A percentile compares a stretch with the other conserved stretches of the same genome.
Evolutionary conservation across 176 grass and related monocot genomes (phyloP).

Genomic region (Aegilops bicornis): DNA sequence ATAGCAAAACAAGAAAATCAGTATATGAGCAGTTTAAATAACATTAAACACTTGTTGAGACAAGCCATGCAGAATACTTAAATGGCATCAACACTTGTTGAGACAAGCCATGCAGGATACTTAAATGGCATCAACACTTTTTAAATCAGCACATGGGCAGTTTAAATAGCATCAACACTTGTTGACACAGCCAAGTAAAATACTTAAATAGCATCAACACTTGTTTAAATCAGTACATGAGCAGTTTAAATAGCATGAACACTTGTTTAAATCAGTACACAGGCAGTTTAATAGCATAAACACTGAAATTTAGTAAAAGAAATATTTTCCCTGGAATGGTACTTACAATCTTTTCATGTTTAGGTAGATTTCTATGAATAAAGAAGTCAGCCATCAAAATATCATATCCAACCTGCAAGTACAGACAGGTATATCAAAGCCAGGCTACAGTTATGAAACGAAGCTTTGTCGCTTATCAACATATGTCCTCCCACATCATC

Average conservation of each 20-base stretch:
- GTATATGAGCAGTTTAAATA: not conserved
- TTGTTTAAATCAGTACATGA: not conserved
- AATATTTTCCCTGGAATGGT: not conserved
- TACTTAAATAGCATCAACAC: not conserved
- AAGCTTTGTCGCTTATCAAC: not conserved
- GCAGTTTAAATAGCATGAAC: not conserved
- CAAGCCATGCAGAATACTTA: not conserved
- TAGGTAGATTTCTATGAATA: constrained; percentile 66
- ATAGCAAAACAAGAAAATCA: not conserved
- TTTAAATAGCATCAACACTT: not conserved
- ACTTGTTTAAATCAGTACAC: not conserved
- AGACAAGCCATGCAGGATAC: too few species aligned
- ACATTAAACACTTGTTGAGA: not conserved
- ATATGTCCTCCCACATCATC: not conserved
- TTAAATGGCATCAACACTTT: too few species aligned
- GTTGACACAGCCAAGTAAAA: too few species aligned
- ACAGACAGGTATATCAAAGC: constrained; percentile 34
- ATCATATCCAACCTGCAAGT: constrained; percentile 79
- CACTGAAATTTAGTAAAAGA: not conserved
- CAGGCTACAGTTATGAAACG: constrained; percentile 7
- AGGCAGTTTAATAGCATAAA: not conserved
- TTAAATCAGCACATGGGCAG: too few species aligned
- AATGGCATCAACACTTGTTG: too few species aligned
- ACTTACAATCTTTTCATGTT: constrained; percentile 91
- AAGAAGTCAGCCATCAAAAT: constrained; percentile 92